Conservation (phyloP, 1,284 basidiomycete genomes). For the Rhodotorula sp. region DNA sequence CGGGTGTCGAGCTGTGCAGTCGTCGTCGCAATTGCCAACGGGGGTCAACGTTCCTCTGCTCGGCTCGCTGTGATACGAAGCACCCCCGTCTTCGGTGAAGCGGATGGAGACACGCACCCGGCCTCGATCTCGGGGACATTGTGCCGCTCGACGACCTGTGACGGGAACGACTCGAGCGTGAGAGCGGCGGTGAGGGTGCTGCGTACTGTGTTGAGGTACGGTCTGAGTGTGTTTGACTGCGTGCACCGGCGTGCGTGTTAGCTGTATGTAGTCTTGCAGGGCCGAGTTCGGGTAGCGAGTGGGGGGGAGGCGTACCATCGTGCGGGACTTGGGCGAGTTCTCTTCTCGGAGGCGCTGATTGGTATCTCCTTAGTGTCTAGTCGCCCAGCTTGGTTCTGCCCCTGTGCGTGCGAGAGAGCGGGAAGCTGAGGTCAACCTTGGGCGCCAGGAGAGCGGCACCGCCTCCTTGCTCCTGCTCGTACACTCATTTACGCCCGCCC, state of each 20-base stretch:
- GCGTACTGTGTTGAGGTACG: constrained; percentile 93
- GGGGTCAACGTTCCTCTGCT: neutral
- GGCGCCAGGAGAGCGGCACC: too few species aligned
- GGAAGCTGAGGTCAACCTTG: too few species aligned
- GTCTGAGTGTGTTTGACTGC: constrained; percentile 70
- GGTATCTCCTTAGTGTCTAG: too few species aligned
- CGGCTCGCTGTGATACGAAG: too few species aligned
- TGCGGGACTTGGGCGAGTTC: too few species aligned
- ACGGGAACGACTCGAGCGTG: constrained; percentile 95
- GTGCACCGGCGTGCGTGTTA: neutral
- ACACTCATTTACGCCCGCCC: too few species aligned
- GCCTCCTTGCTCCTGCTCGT: constrained; percentile 7
- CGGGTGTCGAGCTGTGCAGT: constrained; percentile 67
- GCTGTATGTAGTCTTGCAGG: neutral
- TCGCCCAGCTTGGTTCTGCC: too few species aligned
- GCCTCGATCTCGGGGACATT: constrained; percentile 94
- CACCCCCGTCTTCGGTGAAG: too few species aligned
- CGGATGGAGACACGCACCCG: constrained; percentile 56
- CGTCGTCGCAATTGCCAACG: too few species aligned
- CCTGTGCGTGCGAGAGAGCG: too few species aligned
- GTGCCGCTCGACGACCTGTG: constrained; percentile 94
- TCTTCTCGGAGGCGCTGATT: too few species aligned
- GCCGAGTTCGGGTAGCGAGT: neutral
- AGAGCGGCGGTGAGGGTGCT: constrained; percentile 95
- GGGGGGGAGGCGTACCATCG: constrained; percentile 3